Percentiles rank a stretch among this genome's conserved stretches.
phyloP scores from a whole-genome alignment of 345 rosid species.

The Turritis glabra region DNA sequence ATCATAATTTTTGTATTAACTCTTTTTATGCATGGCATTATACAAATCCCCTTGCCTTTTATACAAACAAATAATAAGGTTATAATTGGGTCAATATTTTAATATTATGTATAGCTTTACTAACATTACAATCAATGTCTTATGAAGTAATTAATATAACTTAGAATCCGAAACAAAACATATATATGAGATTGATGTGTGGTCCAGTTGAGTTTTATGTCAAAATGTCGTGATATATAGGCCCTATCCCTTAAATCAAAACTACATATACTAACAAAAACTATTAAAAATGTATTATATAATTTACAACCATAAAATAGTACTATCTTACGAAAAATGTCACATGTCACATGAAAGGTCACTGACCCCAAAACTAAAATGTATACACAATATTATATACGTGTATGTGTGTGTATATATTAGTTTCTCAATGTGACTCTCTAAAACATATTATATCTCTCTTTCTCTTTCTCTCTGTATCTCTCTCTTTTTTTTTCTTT shows the following conservation, averaged over 20 bases:
- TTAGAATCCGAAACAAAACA: neutral
- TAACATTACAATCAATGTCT: neutral
- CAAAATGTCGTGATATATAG: conserved; percentile 23
- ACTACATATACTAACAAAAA: conserved; percentile 1
- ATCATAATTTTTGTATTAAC: no score
- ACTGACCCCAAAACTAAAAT: conserved; percentile 24
- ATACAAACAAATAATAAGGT: neutral
- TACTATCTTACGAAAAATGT: conserved; percentile 8
- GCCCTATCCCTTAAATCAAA: conserved; percentile 9
- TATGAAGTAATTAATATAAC: no score
- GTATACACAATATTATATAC: neutral
- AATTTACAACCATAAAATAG: conserved; percentile 4
- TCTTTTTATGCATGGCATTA: neutral
- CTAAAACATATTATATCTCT: neutral
- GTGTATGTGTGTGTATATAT: neutral
- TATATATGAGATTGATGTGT: conserved; percentile 1
- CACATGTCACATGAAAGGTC: conserved; percentile 39
- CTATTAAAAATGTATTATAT: neutral
- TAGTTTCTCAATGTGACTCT: conserved; percentile 21
- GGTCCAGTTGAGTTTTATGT: conserved; percentile 23
- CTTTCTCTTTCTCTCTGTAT: neutral
- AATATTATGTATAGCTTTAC: neutral
- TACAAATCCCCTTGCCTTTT: neutral
- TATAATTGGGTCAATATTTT: neutral
- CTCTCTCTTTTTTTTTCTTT: no score